A percentile compares a stretch with the other conserved stretches of the same genome.
Conservation (phyloP, 2,329 filamentous ascomycete genomes). For the Parastagonospora nodorum region DNA sequence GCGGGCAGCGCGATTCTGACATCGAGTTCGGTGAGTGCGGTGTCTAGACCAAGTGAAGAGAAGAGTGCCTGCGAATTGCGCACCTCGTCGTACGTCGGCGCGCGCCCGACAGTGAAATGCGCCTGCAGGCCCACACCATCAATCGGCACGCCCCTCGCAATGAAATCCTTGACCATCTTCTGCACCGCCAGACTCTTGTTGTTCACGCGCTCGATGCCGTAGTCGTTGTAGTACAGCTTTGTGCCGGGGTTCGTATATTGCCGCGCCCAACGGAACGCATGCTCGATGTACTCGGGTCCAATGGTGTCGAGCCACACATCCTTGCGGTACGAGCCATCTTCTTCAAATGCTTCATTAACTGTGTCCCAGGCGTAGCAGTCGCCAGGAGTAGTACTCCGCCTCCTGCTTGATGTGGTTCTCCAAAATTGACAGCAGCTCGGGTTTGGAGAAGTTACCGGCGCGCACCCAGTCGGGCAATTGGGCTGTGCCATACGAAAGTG, state of each 20-base stretch:
- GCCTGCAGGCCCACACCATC: constrained; percentile 67
- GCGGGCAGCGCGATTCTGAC: constrained; percentile 58
- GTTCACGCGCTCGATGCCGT: constrained; percentile 64
- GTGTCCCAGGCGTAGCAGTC: constrained; percentile 70
- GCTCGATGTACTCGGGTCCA: constrained; percentile 61
- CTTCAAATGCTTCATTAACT: constrained; percentile 66
- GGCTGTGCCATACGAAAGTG: constrained; percentile 60
- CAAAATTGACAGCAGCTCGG: constrained; percentile 61
- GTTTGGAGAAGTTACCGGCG: constrained; percentile 60
- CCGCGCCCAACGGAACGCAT: constrained; percentile 61
- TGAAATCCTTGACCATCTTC: constrained; percentile 38
- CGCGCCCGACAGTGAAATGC: constrained; percentile 63
- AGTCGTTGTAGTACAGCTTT: constrained; percentile 69
- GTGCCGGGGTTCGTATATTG: constrained; percentile 59
- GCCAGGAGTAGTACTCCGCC: constrained; percentile 62
- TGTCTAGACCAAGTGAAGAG: constrained; percentile 59
- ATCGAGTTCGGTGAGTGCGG: constrained; percentile 67
- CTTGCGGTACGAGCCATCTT: constrained; percentile 60
- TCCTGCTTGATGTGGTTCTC: constrained; percentile 66
- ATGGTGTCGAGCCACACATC: constrained; percentile 62
- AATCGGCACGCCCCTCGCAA: constrained; percentile 53
- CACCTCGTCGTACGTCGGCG: constrained; percentile 53
- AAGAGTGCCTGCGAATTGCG: constrained; percentile 57
- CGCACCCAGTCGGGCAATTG: constrained; percentile 61
- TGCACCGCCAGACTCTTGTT: constrained; percentile 49